Evolutionary conservation across 305 asterid genomes (phyloP).

Genomic region (Solanum hybrid): DNA sequence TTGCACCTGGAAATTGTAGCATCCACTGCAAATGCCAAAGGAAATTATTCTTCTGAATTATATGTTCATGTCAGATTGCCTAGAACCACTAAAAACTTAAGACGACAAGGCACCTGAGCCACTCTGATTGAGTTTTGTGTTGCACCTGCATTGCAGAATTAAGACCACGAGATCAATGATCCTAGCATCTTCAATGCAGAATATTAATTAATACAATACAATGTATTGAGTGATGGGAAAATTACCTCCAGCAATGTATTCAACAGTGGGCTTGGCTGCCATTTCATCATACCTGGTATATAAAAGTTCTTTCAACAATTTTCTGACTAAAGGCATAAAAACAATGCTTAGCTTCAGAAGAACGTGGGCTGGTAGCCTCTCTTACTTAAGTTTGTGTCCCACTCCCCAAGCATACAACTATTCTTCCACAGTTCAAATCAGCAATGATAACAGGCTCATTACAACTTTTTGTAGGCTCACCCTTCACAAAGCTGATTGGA

Average conservation of each 20-base stretch:
- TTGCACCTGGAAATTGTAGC: conserved; percentile 88
- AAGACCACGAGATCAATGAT: background rate
- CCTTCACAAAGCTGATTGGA: background rate
- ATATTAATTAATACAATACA: background rate
- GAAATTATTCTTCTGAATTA: background rate
- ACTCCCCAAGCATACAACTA: background rate
- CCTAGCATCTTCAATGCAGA: background rate
- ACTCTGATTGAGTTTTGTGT: conserved; percentile 49
- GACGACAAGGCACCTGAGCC: conserved; percentile 23
- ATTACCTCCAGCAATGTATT: conserved; percentile 92
- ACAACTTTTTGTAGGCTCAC: background rate
- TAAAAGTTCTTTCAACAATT: background rate
- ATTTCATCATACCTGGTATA: conserved; percentile 72
- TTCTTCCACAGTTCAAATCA: background rate
- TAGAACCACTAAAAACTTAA: background rate
- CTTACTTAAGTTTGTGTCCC: background rate
- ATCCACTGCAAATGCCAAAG: conserved; percentile 60
- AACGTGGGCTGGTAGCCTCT: background rate
- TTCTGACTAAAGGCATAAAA: background rate
- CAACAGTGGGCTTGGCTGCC: conserved; percentile 64
- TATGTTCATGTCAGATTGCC: background rate
- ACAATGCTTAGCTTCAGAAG: background rate
- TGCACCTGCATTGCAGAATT: conserved; percentile 21
- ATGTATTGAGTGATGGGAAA: background rate
- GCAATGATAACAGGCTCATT: background rate